phyloP scores from a whole-genome alignment of 1,139 yeast species.

The Suhomyces choctaworum region DNA sequence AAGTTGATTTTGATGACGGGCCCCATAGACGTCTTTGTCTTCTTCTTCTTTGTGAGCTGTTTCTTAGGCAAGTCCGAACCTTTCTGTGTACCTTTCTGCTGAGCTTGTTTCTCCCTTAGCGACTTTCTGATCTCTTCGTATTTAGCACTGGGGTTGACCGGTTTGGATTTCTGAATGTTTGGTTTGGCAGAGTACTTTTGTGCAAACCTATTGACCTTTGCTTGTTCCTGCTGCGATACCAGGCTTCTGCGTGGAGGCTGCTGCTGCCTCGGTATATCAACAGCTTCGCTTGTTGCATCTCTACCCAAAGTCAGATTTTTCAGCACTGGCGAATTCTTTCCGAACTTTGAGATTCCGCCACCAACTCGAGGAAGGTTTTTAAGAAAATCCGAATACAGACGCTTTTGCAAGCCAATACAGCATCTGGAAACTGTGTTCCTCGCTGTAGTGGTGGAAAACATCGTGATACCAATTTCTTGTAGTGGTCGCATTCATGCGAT shows the following conservation, averaged over 20 bases:
- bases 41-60: conserved; percentile 11
- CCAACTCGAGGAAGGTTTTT: conserved; percentile 28
- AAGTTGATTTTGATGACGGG: conserved; percentile 47
- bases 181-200: conserved; percentile 19
- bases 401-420: conserved; percentile 1
- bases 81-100: conserved; percentile 1
- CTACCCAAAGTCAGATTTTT: no score
- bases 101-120: conserved; percentile 19
- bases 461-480: no score
- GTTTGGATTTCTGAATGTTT: conserved; percentile 7
- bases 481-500: no score
- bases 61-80: background rate
- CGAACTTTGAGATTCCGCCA: conserved; percentile 26
- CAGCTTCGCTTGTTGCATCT: no score
- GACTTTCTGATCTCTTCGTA: conserved; percentile 19
- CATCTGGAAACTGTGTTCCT: background rate
- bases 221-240: background rate
- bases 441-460: background rate
- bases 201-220: conserved; percentile 31
- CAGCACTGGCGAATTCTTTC: conserved; percentile 10
- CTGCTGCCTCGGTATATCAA: no score
- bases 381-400: conserved; percentile 25
- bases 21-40: conserved; percentile 1
- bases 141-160: conserved; percentile 14
- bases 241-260: background rate